These are phyloP conservation scores for Ophiostoma sp. DNA, from an alignment of 2,329 filamentous ascomycete genomes.

Conservation along the genomic window DNA sequence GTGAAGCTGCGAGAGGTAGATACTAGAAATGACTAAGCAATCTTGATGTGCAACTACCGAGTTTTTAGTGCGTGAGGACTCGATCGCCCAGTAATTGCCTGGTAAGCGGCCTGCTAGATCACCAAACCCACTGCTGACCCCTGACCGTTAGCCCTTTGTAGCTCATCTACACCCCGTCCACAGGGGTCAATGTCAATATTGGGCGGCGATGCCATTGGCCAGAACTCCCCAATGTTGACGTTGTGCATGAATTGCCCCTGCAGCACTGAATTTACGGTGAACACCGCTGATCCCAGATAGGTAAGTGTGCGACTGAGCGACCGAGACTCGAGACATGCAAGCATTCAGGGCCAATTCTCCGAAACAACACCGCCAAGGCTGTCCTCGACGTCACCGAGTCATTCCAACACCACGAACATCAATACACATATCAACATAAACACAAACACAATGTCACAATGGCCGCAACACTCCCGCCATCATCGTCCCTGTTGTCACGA, in stretches of 20 bases:
- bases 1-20: background rate
- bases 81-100: background rate
- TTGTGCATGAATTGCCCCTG: slow-evolving; percentile 15
- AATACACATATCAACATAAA: no score
- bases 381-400: slow-evolving; percentile 2
- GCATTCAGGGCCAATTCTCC: background rate
- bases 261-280: slow-evolving; percentile 3
- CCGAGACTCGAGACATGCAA: slow-evolving; percentile 5
- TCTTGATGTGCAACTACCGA: background rate
- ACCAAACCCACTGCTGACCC: background rate
- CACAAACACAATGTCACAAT: slow-evolving; percentile 23
- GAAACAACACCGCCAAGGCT: background rate
- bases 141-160: background rate
- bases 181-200: slow-evolving; percentile 13
- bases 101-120: background rate
- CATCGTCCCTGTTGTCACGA: slow-evolving; percentile 28
- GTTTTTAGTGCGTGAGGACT: background rate
- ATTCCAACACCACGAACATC: background rate
- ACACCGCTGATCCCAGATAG: background rate
- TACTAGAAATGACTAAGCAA: background rate
- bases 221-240: background rate
- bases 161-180: background rate
- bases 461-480: slow-evolving; percentile 23
- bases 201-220: slow-evolving; percentile 11
- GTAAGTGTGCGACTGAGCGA: background rate